Evolutionary conservation across 2,329 filamentous ascomycete genomes (phyloP), one percentile per base, ranked within the genome.

Genomic region (Dactylellina drechsleri): DNA sequence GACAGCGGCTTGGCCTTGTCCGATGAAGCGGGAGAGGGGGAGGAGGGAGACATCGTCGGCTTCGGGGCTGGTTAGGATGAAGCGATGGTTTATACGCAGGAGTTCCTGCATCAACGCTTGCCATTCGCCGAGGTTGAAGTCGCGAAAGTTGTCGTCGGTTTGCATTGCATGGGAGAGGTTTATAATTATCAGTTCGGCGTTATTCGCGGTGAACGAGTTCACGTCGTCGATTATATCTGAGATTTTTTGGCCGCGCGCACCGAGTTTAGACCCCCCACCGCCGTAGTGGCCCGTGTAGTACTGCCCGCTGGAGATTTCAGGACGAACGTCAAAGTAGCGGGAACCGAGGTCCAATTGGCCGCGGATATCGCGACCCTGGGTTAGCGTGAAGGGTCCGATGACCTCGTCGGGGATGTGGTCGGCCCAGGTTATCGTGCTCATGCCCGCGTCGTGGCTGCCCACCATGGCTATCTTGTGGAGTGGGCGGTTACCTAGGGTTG

Each of bases 371-470:
- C 85, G 78, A 6, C 82, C 82, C 60, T 86, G 85, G 0, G 83
- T 84, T 70, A 84, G 82, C 0, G 83, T 84, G 70, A 85, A 85
- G 12, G 78, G 71, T 15, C 41, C 41, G 41, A 45, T 45, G 16
- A 45, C 16, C 16, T 79, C 79, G 18, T 79, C 79, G 2, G 82
- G 83, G 13, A 83, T 80, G 47, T 81, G 79, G 5, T 83, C 83
- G 15, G 81, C 80, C 1, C 79, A 78, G 15, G 79, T 82, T 74
- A 84, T 84, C 0, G 73, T 80, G 26, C 81, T 83, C 84, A 86
- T 85, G n/a, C 84, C 85, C 0, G 84, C 81, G 70, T 86, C 84
- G 73, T 86, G 84, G 2, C 83, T 82, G 8, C 84, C 84, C 0
- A 84, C 84, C 81, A 86, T 83, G 57, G 83, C 81, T 16, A 86